Percentiles rank a stretch among this genome's conserved stretches.
phyloP scores from a whole-genome alignment of 495 filamentous ascomycete species.

The Barbatosphaeria neglecta region DNA sequence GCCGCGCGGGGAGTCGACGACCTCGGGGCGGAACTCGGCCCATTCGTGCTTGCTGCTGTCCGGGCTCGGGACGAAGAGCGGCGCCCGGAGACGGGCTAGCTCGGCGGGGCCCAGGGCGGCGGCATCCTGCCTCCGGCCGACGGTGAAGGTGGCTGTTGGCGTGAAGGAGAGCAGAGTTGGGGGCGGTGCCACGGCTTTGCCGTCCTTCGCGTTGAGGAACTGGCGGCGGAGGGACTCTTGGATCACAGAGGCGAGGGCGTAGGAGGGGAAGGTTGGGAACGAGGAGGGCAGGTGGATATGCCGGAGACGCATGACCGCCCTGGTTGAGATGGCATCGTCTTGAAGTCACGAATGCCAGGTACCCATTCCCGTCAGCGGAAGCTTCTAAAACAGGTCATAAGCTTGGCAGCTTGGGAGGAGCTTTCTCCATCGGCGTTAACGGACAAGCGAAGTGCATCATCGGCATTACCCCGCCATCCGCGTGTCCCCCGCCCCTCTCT shows the following conservation, averaged over 20 bases:
- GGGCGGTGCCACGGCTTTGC: constrained; percentile 18
- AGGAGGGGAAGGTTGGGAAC: constrained; percentile 19
- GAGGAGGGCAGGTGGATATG: constrained; percentile 57
- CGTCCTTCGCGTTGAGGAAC: constrained; percentile 21
- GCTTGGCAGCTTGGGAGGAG: too few species aligned
- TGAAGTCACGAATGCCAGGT: too few species aligned
- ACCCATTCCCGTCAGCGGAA: too few species aligned
- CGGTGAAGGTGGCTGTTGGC: constrained; percentile 77
- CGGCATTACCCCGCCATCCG: too few species aligned
- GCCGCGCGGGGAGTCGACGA: constrained; percentile 64
- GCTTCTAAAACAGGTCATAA: too few species aligned
- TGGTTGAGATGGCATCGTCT: too few species aligned
- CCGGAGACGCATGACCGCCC: constrained; percentile 37
- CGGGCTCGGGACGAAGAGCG: constrained; percentile 24
- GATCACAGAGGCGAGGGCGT: constrained; percentile 25
- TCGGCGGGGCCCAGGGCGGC: constrained; percentile 41
- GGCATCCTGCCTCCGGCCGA: constrained; percentile 68
- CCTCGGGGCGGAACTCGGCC: constrained; percentile 36
- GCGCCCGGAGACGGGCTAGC: constrained; percentile 20
- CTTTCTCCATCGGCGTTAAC: too few species aligned
- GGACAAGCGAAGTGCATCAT: too few species aligned
- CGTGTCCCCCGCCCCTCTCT: too few species aligned
- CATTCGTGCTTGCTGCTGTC: constrained; percentile 12
- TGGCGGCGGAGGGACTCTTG: constrained; percentile 27
- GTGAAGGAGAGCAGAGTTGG: constrained; percentile 77